Conservation (phyloP, 768 basidiomycete species). For the Lyophyllum atratum region DNA sequence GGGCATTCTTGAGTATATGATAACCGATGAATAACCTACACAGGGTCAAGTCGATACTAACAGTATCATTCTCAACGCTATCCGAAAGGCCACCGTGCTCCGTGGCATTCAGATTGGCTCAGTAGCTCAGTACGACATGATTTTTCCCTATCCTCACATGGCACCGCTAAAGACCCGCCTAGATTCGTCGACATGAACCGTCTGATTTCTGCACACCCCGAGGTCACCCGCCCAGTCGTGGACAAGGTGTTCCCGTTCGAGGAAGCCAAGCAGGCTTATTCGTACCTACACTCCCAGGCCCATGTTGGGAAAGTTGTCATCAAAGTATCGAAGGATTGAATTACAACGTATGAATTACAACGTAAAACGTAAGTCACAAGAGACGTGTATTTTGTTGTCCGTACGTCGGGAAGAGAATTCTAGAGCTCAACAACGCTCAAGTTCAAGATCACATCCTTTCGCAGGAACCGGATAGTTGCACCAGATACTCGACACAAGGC, state of each 20-base stretch:
- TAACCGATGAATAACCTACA: constrained; percentile 16
- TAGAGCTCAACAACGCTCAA: no score
- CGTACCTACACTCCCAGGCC: constrained; percentile 51
- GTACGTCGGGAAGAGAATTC: no score
- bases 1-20: not conserved
- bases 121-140: constrained; percentile 50
- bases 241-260: constrained; percentile 63
- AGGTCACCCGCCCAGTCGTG: constrained; percentile 48
- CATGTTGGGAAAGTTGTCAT: constrained; percentile 68
- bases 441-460: no score
- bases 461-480: no score
- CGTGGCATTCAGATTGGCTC: constrained; percentile 60
- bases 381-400: no score
- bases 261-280: constrained; percentile 52
- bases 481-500: no score
- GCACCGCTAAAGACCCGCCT: not conserved
- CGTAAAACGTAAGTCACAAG: no score
- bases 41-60: constrained; percentile 24
- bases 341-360: not conserved
- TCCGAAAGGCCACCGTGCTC: constrained; percentile 41
- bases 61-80: constrained; percentile 27
- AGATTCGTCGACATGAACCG: constrained; percentile 58
- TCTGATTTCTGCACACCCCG: constrained; percentile 42
- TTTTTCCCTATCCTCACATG: not conserved
- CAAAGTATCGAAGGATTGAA: constrained; percentile 32